Base-by-base conservation (phyloP, 352 stramenopile species). In the Peronospora tabacina region DNA sequence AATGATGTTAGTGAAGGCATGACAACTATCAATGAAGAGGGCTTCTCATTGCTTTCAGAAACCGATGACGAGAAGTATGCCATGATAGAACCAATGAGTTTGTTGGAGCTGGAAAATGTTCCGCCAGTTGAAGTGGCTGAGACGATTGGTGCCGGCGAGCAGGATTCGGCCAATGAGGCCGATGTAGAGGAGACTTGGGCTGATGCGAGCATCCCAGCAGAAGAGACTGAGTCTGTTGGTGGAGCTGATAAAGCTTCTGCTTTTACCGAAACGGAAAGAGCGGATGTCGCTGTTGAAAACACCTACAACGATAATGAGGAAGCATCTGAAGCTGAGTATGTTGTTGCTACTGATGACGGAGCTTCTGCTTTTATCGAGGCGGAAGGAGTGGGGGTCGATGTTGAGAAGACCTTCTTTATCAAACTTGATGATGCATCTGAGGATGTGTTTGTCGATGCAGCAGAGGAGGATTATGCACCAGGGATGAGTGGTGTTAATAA, bases 191-290 rank as follows among this genome's bases (percentile, higher is more conserved):
- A 49, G 19, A 8, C 13, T 11, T 5, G 8, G 10, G 32, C 17
- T 28, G 33, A 54, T 10, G 33, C 44, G 33, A 34, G 28, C 20
- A 10, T 0, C 10, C 11, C 7, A 7, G n/a, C 1, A 26, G 38
- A 58, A 19, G 42, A 58, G 3, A 19, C 24, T 50, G 24, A 48
- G 9, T 48, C 34, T n/a, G 41, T 39, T 12, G 17, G n/a, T 26
- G 24, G 15, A n/a, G 55, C n/a, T 39, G 43, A 38, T 2, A 24
- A 24, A 11, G 7, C 16, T 13, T 39, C 35, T 26, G 29, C 7
- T 38, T 20, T 24, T 29, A n/a, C 16, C 10, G 49, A 54, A 15
- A 37, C 7, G 17, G 29, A 67, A 29, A 39, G n/a, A 24, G 29
- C 19, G 8, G 33, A 51, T 37, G n/a, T 13, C n/a, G 35, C 26